Evolutionary conservation across 257 asterid species (phyloP).

Genomic region (Cruciata laevipes): DNA sequence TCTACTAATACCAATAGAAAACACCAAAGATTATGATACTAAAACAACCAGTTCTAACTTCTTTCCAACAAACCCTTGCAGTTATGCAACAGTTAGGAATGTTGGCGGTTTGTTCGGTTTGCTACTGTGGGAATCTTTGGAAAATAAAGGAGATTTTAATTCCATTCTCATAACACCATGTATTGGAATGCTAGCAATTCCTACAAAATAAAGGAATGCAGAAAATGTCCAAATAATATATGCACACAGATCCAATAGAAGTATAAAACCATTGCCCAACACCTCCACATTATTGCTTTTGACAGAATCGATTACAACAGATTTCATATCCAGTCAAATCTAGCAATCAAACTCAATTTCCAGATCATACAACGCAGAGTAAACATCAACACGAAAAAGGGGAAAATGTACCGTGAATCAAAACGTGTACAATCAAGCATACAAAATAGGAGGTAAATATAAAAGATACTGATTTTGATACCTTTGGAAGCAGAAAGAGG

Average conservation of each 20-base stretch:
- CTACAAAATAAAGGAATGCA: background rate
- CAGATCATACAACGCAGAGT: conserved; percentile 7
- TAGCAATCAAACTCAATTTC: background rate
- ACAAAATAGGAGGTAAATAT: background rate
- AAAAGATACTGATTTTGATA: background rate
- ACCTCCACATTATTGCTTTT: background rate
- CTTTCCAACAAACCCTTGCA: background rate
- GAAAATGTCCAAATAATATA: background rate
- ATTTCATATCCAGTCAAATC: background rate
- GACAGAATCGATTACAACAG: background rate
- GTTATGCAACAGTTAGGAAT: no score
- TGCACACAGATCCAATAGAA: background rate
- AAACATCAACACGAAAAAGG: background rate
- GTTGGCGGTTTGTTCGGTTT: no score
- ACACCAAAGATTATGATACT: background rate
- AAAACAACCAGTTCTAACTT: background rate
- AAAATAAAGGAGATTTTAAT: no score
- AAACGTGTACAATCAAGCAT: background rate
- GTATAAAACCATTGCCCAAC: background rate
- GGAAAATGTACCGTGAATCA: background rate
- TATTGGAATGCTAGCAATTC: background rate
- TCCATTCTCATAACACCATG: background rate
- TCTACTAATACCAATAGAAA: background rate
- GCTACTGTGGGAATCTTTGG: no score
- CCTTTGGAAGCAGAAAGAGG: background rate